These are phyloP conservation scores for Phialocephala subalpina DNA, from an alignment of 2,329 filamentous ascomycete genomes.

Conservation along the genomic window DNA sequence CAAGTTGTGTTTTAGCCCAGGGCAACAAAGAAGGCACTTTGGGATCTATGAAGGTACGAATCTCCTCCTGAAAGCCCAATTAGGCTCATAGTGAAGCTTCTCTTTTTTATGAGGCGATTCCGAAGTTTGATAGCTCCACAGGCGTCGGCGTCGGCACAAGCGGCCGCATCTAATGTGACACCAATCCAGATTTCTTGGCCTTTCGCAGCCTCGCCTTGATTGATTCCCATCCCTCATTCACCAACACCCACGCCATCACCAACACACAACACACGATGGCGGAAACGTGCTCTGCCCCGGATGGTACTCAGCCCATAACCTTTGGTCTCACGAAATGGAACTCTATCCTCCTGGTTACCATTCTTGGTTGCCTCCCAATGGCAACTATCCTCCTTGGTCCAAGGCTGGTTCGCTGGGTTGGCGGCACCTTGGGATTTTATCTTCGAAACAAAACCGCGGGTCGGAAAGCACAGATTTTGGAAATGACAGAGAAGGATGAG, in stretches of 20 bases:
- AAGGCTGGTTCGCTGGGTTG: slow-evolving; percentile 39
- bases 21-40: too few species aligned
- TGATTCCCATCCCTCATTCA: slow-evolving; percentile 7
- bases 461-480: slow-evolving; percentile 64
- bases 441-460: slow-evolving; percentile 70
- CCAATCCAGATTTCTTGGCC: slow-evolving; percentile 12
- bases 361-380: slow-evolving; percentile 46
- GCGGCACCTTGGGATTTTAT: slow-evolving; percentile 63
- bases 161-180: slow-evolving; percentile 4
- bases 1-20: too few species aligned
- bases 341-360: slow-evolving; percentile 39
- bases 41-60: too few species aligned
- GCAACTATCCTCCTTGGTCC: slow-evolving; percentile 38
- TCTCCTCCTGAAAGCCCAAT: too few species aligned
- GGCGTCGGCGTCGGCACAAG: neutral
- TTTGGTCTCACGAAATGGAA: slow-evolving; percentile 43
- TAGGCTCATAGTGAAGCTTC: too few species aligned
- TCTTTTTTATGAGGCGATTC: too few species aligned
- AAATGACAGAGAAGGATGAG: slow-evolving; percentile 53
- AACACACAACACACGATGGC: slow-evolving; percentile 15
- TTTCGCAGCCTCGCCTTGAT: slow-evolving; percentile 15
- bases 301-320: slow-evolving; percentile 38
- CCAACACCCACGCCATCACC: neutral
- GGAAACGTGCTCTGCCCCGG: slow-evolving; percentile 42
- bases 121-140: neutral